These are phyloP conservation scores for Neurospora hispaniola DNA, from an alignment of 495 filamentous ascomycete species.

Conservation along the genomic window DNA sequence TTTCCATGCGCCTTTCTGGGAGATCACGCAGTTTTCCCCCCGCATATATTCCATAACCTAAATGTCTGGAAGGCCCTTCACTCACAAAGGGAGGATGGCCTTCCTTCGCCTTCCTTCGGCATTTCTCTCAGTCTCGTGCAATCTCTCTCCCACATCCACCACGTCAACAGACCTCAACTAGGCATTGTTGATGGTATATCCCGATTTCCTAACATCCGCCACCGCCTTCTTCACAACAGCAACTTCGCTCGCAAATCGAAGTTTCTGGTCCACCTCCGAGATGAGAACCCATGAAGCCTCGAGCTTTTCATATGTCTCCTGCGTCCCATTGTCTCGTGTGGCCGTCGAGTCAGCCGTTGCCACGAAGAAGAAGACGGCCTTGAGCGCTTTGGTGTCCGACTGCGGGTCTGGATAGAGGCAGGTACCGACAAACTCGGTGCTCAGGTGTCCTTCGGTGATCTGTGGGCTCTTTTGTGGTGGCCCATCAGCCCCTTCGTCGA, in stretches of 20 bases:
- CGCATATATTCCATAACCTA: background rate
- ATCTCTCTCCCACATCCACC: background rate
- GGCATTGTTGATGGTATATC: slow-evolving; percentile 7
- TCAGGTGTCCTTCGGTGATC: slow-evolving; percentile 15
- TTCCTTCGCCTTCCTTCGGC: too few species aligned
- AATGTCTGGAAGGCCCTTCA: background rate
- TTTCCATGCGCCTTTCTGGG: too few species aligned
- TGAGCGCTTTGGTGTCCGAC: slow-evolving; percentile 15
- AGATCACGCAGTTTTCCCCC: too few species aligned
- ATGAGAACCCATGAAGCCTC: slow-evolving; percentile 16
- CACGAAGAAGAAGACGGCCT: slow-evolving; percentile 22
- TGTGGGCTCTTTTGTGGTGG: slow-evolving; percentile 9
- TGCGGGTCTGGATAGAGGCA: slow-evolving; percentile 23
- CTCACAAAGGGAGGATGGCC: background rate
- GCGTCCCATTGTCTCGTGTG: slow-evolving; percentile 10
- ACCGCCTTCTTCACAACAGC: slow-evolving; percentile 15
- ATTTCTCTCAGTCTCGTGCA: background rate
- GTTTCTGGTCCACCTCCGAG: slow-evolving; percentile 8
- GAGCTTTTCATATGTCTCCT: slow-evolving; percentile 22
- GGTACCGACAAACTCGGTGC: slow-evolving; percentile 19
- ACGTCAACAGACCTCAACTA: background rate
- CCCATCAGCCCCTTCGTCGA: background rate
- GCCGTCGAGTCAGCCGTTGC: slow-evolving; percentile 20
- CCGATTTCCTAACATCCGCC: slow-evolving; percentile 15
- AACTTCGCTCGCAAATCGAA: slow-evolving; percentile 20